Evolutionary conservation across 352 stramenopile genomes (phyloP).

Genomic region (Phytophthora cryptogea): DNA sequence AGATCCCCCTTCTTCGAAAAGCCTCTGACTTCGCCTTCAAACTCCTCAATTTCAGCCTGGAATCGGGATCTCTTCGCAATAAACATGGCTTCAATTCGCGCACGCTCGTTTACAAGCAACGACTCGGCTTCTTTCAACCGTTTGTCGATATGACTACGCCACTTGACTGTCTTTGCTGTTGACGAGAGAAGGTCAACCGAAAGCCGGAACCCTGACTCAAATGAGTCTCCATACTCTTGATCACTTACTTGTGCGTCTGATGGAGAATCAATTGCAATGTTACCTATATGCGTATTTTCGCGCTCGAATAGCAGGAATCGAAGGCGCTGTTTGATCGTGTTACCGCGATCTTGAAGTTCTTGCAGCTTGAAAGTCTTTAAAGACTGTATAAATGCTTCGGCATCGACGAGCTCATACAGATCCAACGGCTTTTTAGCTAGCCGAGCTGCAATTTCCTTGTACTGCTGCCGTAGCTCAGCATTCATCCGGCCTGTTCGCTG

Average conservation of each 20-base stretch:
- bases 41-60: constrained; percentile 74
- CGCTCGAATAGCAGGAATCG: constrained; percentile 71
- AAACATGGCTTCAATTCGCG: constrained; percentile 74
- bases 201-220: constrained; percentile 15
- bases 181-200: constrained; percentile 56
- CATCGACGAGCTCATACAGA: constrained; percentile 75
- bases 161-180: constrained; percentile 71
- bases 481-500: constrained; percentile 54
- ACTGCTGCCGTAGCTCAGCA: constrained; percentile 60
- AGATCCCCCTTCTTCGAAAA: constrained; percentile 83
- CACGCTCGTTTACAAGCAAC: constrained; percentile 58
- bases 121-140: constrained; percentile 59
- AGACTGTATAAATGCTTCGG: constrained; percentile 54
- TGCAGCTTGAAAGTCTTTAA: constrained; percentile 50
- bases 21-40: constrained; percentile 65
- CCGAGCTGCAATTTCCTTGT: constrained; percentile 71
- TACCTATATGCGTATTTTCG: constrained; percentile 41
- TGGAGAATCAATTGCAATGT: constrained; percentile 1
- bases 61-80: constrained; percentile 72
- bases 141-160: constrained; percentile 61
- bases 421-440: constrained; percentile 68
- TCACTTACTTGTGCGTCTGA: not conserved
- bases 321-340: constrained; percentile 60
- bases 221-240: not conserved
- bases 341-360: constrained; percentile 51